A percentile compares a stretch with the other conserved stretches of the same genome.
Conservation (phyloP, 805 yeast species). For the Kluyveromyces lactis region DNA sequence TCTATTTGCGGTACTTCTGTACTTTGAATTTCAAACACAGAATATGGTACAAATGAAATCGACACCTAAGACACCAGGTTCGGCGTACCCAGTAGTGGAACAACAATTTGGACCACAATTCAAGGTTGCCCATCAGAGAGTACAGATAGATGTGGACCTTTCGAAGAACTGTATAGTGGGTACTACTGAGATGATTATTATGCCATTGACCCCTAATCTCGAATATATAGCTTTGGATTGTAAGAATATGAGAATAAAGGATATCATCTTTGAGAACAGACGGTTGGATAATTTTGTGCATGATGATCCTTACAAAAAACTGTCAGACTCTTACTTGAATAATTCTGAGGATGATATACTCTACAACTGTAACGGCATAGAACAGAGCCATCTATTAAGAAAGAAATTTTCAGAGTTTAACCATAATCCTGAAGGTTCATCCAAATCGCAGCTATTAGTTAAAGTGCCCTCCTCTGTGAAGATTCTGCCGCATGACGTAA, state of each 20-base stretch:
- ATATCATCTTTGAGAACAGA: constrained; percentile 57
- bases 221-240: constrained; percentile 67
- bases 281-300: constrained; percentile 30
- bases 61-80: constrained; percentile 2
- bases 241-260: constrained; percentile 58
- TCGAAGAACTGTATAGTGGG: constrained; percentile 54
- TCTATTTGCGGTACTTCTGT: too few species aligned
- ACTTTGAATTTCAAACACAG: too few species aligned
- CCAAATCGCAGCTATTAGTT: constrained; percentile 24
- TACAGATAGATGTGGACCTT: constrained; percentile 71
- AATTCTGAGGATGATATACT: constrained; percentile 10
- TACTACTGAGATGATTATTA: constrained; percentile 70
- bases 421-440: constrained; percentile 22
- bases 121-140: constrained; percentile 77
- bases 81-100: background rate
- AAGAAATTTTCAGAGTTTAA: constrained; percentile 25
- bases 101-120: constrained; percentile 24
- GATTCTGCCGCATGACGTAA: constrained; percentile 49
- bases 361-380: constrained; percentile 21
- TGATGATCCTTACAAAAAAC: constrained; percentile 21
- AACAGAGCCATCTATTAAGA: constrained; percentile 27
- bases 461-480: constrained; percentile 35
- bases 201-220: constrained; percentile 56
- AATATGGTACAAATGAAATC: constrained; percentile 1
- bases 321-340: constrained; percentile 5